Evolutionary conservation across 495 filamentous ascomycete genomes (phyloP), one percentile per base, ranked within the genome.

Genomic region (Daldinia decipiens): DNA sequence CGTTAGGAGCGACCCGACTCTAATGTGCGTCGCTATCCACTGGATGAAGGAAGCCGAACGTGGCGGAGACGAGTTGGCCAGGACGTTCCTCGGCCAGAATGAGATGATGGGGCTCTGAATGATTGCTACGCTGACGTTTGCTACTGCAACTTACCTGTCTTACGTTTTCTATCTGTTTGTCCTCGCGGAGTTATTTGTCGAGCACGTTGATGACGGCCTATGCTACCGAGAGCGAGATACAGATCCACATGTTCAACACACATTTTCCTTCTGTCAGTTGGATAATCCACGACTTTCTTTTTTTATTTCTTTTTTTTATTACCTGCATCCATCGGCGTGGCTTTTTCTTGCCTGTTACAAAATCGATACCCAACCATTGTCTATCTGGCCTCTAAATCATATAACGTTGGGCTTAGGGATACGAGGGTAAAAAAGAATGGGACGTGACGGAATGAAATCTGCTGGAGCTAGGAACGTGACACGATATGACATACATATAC

Each of bases 1-100:
- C 50, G 87, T 90, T 13, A 82, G 90, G 45, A 88, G 88, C 56
- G 94, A 99, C 76, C 93, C 95, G 17, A 89, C 91, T 53, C 93
- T 93, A 9, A 97, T 99, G 91, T 97, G 95, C 75, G 85, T 98
- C 59, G 95, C 96, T 4, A 91, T 97, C 75, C 95, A 99, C 81
- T 99, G 95, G 95, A 98, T 98, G 95, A 93, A 94, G 82, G 82
- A 94, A 67, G 93, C 92, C 43, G 91, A 92, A 63, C 87, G 83
- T 58, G 94, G 95, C 38, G 94, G 94, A 9, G 95, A 99, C 78
- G 87, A 92, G 74, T 84, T 98, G 68, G 95, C 95, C 29, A 89
- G 87, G 77, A 92, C 92, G 77, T 91, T 94, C 78, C 86, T 98
- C 79, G 86, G 91, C 65, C 92, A 95, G 79, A 82, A 83, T 52